phyloP scores from a whole-genome alignment of 352 stramenopile genomes.

The Phytopythium helicoides region DNA sequence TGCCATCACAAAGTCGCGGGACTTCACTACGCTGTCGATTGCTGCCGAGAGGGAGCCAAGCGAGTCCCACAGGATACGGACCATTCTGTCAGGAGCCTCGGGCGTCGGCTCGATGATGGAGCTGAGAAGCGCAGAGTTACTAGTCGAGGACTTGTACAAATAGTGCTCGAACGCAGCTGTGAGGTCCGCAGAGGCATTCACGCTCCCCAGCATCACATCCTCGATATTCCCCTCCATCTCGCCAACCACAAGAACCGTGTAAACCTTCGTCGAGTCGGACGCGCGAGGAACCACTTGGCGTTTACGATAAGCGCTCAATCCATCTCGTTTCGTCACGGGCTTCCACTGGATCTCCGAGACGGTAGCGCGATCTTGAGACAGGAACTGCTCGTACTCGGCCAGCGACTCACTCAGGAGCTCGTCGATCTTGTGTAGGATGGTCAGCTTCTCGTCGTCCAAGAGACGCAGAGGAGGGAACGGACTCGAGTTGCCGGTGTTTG shows the following conservation, averaged over 20 bases:
- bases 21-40: neutral
- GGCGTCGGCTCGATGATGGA: neutral
- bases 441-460: constrained; percentile 15
- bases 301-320: neutral
- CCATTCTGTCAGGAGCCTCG: neutral
- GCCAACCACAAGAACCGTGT: constrained; percentile 1
- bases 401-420: constrained; percentile 15
- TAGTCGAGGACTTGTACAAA: neutral
- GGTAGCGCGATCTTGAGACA: constrained; percentile 8
- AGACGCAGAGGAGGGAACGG: constrained; percentile 30
- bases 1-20: constrained; percentile 50
- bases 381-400: constrained; percentile 22
- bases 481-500: neutral
- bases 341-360: constrained; percentile 9
- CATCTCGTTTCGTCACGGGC: neutral
- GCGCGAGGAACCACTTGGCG: neutral
- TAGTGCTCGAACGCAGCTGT: neutral
- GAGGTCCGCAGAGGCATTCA: neutral
- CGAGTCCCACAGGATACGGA: neutral
- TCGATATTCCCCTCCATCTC: neutral
- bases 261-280: constrained; percentile 1
- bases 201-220: neutral
- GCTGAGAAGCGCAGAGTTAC: neutral
- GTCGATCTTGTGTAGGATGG: constrained; percentile 16
- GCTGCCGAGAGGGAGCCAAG: neutral